A percentile compares a stretch with the other conserved stretches of the same genome.
phyloP scores from a whole-genome alignment of 2,329 filamentous ascomycete species.

The Ceratocystis papillata region DNA sequence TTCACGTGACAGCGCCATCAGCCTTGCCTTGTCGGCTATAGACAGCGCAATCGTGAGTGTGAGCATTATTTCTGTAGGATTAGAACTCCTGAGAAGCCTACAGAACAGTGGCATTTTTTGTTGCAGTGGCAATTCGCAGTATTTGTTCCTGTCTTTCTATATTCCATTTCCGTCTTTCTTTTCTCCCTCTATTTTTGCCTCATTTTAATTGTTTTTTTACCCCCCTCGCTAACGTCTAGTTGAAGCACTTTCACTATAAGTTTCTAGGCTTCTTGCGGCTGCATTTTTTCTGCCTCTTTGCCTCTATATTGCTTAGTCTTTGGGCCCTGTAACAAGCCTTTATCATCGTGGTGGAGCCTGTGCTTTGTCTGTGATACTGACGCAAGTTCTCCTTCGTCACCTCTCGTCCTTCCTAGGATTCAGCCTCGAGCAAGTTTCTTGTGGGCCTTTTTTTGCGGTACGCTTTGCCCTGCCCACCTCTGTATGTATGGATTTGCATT shows the following conservation, averaged over 20 bases:
- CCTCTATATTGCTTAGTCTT: conserved; percentile 1
- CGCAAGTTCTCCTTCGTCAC: neutral
- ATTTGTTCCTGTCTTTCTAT: neutral
- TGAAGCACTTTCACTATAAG: neutral
- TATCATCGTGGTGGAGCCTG: conserved; percentile 11
- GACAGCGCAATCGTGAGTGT: neutral
- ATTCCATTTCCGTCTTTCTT: neutral
- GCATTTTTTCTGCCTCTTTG: neutral
- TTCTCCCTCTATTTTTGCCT: neutral
- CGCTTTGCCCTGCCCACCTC: neutral
- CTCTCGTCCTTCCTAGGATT: neutral
- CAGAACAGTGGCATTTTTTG: conserved; percentile 6
- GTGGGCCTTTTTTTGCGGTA: conserved; percentile 4
- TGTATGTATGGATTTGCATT: neutral
- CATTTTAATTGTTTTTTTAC: neutral
- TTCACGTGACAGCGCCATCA: neutral
- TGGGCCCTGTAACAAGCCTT: conserved; percentile 1
- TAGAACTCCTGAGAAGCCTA: conserved; percentile 15
- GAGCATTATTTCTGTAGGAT: neutral
- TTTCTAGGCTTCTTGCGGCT: neutral
- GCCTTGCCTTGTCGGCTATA: neutral
- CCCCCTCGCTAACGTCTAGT: neutral
- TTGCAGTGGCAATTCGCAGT: neutral
- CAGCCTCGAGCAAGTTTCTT: conserved; percentile 3
- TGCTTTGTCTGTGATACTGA: neutral